These are phyloP conservation scores for Alternaria angustiovoidea DNA, from an alignment of 2,329 filamentous ascomycete species.

Conservation along the genomic window DNA sequence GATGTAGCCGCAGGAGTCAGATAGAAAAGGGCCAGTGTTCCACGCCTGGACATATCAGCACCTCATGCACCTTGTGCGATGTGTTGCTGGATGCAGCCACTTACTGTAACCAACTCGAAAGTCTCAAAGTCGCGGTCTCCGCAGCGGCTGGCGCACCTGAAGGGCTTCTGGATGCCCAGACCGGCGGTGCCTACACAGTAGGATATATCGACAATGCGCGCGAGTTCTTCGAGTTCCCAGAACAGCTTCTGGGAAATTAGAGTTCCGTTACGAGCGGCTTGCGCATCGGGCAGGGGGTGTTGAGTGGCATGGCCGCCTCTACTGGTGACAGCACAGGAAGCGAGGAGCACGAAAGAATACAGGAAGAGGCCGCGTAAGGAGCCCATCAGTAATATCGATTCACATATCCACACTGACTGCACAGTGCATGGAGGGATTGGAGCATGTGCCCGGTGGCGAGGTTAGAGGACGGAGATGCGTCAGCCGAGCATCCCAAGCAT, in stretches of 20 bases:
- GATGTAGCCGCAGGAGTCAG: slow-evolving; percentile 93
- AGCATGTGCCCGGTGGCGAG: slow-evolving; percentile 21
- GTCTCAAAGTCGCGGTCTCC: slow-evolving; percentile 79
- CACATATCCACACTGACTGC: slow-evolving; percentile 40
- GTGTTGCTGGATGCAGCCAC: slow-evolving; percentile 8
- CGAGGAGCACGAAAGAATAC: slow-evolving; percentile 26
- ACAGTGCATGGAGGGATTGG: not conserved
- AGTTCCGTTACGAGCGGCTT: slow-evolving; percentile 36
- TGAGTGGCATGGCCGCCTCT: slow-evolving; percentile 29
- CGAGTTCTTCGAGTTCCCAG: slow-evolving; percentile 81
- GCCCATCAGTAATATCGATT: slow-evolving; percentile 30
- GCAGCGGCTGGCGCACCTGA: slow-evolving; percentile 85
- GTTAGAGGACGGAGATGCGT: slow-evolving; percentile 27
- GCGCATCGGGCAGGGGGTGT: slow-evolving; percentile 38
- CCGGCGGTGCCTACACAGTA: slow-evolving; percentile 91
- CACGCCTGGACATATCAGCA: slow-evolving; percentile 67
- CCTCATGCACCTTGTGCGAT: not conserved
- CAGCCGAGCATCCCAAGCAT: slow-evolving; percentile 10
- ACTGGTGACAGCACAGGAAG: slow-evolving; percentile 14
- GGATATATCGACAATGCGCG: slow-evolving; percentile 91
- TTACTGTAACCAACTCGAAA: slow-evolving; percentile 75
- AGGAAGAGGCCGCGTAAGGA: slow-evolving; percentile 32
- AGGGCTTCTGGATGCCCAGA: slow-evolving; percentile 83
- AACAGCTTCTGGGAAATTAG: slow-evolving; percentile 72
- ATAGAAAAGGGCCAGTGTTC: slow-evolving; percentile 86